phyloP scores from a whole-genome alignment of 306 rosid species.

The Fragaria ananassa region DNA sequence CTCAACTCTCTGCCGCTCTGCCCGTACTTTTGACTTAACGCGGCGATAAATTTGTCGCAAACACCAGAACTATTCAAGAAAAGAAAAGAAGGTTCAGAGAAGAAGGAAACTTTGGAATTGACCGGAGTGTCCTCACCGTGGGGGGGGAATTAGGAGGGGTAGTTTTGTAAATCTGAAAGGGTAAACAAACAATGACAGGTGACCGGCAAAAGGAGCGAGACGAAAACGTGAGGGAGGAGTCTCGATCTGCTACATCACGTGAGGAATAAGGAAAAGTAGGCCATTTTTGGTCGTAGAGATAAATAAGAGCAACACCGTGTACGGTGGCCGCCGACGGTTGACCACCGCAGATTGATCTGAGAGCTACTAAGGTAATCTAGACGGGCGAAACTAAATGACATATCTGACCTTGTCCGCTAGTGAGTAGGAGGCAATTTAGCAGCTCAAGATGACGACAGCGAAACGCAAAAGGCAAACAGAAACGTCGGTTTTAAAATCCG shows the following conservation, averaged over 20 bases:
- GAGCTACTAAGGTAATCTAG: neutral
- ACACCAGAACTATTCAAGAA: neutral
- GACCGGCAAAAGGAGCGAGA: constrained; percentile 35
- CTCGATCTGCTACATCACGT: constrained; percentile 32
- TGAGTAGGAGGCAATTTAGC: neutral
- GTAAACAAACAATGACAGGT: constrained; percentile 20
- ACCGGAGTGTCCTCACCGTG: constrained; percentile 17
- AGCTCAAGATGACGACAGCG: neutral
- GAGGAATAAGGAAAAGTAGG: constrained; percentile 23
- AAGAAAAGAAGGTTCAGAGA: neutral
- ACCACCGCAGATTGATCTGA: constrained; percentile 12
- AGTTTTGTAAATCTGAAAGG: constrained; percentile 28
- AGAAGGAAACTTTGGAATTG: constrained; percentile 5
- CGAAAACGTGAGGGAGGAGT: constrained; percentile 37
- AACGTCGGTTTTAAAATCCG: constrained; percentile 14
- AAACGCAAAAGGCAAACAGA: neutral
- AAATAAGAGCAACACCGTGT: neutral
- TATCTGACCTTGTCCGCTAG: constrained; percentile 22
- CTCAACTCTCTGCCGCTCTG: neutral
- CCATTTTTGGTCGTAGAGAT: constrained; percentile 27
- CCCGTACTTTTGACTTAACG: neutral
- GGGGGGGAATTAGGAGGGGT: constrained; percentile 24
- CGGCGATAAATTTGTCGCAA: constrained; percentile 9
- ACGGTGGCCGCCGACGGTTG: neutral
- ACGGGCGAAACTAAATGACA: constrained; percentile 17